Percentiles rank a stretch among this genome's conserved stretches.
Evolutionary conservation across 1,139 yeast genomes (phyloP).

Genomic region (Suhomyces panamericanus): DNA sequence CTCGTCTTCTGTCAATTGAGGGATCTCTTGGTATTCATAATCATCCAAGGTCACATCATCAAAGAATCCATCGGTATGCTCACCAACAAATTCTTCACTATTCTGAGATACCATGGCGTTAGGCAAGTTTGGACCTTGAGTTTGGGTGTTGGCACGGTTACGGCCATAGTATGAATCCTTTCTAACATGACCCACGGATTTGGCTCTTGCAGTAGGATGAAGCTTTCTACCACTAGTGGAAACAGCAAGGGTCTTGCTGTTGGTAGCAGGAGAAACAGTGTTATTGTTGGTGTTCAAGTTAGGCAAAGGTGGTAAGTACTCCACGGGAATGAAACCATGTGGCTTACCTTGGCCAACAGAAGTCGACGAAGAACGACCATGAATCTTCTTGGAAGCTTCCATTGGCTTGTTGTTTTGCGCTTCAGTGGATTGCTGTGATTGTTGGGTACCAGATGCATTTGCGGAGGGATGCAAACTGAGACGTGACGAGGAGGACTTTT

Average conservation of each 20-base stretch:
- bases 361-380: slow-evolving; percentile 32
- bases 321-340: slow-evolving; percentile 49
- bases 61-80: slow-evolving; percentile 50
- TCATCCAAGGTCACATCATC: slow-evolving; percentile 65
- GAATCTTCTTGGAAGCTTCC: slow-evolving; percentile 7
- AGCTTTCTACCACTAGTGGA: slow-evolving; percentile 19
- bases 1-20: slow-evolving; percentile 57
- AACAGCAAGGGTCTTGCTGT: slow-evolving; percentile 7
- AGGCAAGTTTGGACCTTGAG: slow-evolving; percentile 55
- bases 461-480: slow-evolving; percentile 23
- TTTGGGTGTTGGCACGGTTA: slow-evolving; percentile 24
- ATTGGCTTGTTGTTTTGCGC: slow-evolving; percentile 3
- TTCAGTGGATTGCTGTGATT: slow-evolving; percentile 6
- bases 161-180: slow-evolving; percentile 51
- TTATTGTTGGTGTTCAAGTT: slow-evolving; percentile 28
- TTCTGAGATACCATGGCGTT: slow-evolving; percentile 42
- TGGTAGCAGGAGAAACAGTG: slow-evolving; percentile 3
- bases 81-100: slow-evolving; percentile 39
- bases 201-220: slow-evolving; percentile 89
- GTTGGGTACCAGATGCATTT: slow-evolving; percentile 17
- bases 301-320: slow-evolving; percentile 52
- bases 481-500: slow-evolving; percentile 38
- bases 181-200: slow-evolving; percentile 72
- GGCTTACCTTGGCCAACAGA: slow-evolving; percentile 29
- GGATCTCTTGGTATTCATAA: slow-evolving; percentile 34